phyloP scores from a whole-genome alignment of 1,284 basidiomycete species.

The Sanghuangporus baumii region DNA sequence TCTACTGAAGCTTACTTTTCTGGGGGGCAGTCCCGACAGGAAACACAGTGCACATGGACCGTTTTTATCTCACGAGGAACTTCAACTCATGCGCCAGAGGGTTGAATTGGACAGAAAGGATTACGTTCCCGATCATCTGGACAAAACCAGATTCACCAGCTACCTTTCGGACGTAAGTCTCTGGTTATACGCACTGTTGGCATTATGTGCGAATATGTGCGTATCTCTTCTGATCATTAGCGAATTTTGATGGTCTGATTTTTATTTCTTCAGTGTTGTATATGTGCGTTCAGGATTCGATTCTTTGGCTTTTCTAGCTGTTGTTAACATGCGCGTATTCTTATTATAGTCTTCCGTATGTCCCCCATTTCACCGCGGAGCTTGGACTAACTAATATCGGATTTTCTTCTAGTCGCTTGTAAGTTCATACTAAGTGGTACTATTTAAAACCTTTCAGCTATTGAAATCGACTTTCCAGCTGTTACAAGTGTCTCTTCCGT shows the following conservation, averaged over 20 bases:
- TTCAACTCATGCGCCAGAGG: conserved; percentile 30
- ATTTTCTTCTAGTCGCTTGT: not conserved
- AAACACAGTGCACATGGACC: conserved; percentile 22
- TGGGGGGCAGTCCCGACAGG: conserved; percentile 30
- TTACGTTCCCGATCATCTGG: conserved; percentile 31
- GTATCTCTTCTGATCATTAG: conserved; percentile 16
- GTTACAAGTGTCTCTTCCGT: conserved; percentile 1
- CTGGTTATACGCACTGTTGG: conserved; percentile 35
- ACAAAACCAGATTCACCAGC: conserved; percentile 26
- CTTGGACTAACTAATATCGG: not conserved
- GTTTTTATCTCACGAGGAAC: conserved; percentile 35
- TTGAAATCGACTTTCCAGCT: not conserved
- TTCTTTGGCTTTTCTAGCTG: not conserved
- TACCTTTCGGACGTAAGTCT: conserved; percentile 34
- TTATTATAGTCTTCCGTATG: not conserved
- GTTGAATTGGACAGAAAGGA: conserved; percentile 38
- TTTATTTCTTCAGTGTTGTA: not conserved
- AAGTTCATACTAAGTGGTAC: not conserved
- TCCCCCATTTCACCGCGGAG: not conserved
- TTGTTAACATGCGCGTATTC: not conserved
- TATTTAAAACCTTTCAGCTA: not conserved
- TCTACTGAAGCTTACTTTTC: not conserved
- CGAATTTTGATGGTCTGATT: not conserved
- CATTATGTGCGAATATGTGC: conserved; percentile 22
- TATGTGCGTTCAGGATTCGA: conserved; percentile 2